Conservation (phyloP, 306 rosid species). For the Astragalus glycyphyllos region DNA sequence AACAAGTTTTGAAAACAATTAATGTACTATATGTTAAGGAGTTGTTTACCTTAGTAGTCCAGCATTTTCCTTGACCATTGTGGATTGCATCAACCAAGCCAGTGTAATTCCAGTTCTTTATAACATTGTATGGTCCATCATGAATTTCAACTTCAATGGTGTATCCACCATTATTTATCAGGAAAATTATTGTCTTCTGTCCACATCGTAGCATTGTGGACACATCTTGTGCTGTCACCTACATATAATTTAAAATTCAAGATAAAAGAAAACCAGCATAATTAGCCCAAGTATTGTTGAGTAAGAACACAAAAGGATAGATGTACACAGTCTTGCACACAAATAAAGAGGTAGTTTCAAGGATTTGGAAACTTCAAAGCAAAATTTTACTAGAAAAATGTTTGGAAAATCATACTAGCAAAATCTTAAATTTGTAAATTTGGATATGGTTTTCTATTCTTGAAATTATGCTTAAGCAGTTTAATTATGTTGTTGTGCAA, state of each 20-base stretch:
- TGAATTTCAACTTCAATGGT: conserved; percentile 76
- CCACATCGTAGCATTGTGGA: conserved; percentile 66
- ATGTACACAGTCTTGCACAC: not conserved
- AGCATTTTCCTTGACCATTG: conserved; percentile 76
- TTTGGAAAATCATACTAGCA: no score
- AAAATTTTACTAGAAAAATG: no score
- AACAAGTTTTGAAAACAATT: conserved; percentile 6
- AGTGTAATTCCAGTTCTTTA: conserved; percentile 76
- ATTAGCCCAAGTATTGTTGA: conserved; percentile 1
- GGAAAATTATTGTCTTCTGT: conserved; percentile 62
- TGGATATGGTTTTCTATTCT: no score
- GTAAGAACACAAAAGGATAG: not conserved
- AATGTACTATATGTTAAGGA: conserved; percentile 1
- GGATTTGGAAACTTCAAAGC: no score
- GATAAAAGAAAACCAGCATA: not conserved
- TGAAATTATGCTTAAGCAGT: not conserved
- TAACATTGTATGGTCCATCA: conserved; percentile 75
- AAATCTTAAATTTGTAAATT: no score
- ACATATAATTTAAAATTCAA: not conserved
- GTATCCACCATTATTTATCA: conserved; percentile 76
- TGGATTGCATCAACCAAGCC: conserved; percentile 67
- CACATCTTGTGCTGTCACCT: conserved; percentile 73
- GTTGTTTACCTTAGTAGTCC: conserved; percentile 68
- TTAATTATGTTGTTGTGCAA: not conserved
- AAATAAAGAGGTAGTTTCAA: no score